Percentiles rank a stretch among this genome's conserved stretches.
Evolutionary conservation across 1,284 basidiomycete genomes (phyloP).

Genomic region (Heterobasidion occidentale): DNA sequence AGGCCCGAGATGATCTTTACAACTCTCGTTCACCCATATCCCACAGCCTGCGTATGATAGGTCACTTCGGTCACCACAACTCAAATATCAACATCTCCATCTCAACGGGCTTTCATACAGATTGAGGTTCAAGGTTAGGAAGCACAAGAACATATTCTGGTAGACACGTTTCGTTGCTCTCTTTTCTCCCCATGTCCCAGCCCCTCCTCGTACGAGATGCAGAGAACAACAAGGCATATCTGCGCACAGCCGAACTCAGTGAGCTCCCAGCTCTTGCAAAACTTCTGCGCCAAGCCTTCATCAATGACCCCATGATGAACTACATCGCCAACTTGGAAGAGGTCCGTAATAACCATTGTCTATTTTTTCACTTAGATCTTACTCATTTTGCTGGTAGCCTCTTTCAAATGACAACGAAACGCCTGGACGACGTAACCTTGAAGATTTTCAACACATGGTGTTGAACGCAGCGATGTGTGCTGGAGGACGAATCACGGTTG

Average conservation of each 20-base stretch:
- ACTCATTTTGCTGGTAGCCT: background rate
- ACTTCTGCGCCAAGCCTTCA: background rate
- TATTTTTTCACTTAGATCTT: background rate
- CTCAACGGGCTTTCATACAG: too few species aligned
- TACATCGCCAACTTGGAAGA: background rate
- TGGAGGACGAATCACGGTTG: background rate
- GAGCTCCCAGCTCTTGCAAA: background rate
- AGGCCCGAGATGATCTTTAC: too few species aligned
- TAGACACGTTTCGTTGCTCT: too few species aligned
- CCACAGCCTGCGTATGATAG: too few species aligned
- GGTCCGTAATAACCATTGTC: background rate
- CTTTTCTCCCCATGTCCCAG: too few species aligned
- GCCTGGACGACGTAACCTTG: background rate
- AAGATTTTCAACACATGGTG: background rate
- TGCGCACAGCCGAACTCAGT: background rate
- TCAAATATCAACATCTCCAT: too few species aligned
- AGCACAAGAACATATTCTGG: too few species aligned
- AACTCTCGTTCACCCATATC: too few species aligned
- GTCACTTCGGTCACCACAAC: too few species aligned
- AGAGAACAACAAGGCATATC: background rate
- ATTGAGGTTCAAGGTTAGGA: too few species aligned
- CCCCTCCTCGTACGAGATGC: background rate
- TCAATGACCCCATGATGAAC: background rate
- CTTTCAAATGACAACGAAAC: background rate
- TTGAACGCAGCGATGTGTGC: background rate